A percentile compares a stretch with the other conserved stretches of the same genome.
Evolutionary conservation across 768 basidiomycete genomes (phyloP).

Genomic region (Serpula lacrymans): DNA sequence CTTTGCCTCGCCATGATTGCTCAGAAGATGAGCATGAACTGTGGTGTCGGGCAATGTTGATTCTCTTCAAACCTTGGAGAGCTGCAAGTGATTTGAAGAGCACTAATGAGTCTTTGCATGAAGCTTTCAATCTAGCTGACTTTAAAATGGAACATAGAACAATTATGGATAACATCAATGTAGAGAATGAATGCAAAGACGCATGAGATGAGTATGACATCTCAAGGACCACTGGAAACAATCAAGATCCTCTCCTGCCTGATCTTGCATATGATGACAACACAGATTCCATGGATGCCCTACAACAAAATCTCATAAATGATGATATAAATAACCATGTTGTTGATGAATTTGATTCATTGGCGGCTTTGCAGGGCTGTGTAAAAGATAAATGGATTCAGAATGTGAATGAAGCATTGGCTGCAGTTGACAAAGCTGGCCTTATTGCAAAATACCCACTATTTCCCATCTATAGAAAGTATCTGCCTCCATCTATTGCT

Average conservation of each 20-base stretch:
- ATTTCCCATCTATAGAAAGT: too few species aligned
- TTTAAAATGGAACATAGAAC: too few species aligned
- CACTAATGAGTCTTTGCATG: neutral
- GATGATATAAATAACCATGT: neutral
- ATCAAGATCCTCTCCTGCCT: too few species aligned
- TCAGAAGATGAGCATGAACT: slow-evolving; percentile 2
- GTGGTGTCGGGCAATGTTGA: neutral
- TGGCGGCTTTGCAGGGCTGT: too few species aligned
- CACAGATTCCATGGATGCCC: neutral
- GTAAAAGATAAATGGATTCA: too few species aligned
- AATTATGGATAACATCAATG: slow-evolving; percentile 7
- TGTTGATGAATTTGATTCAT: neutral
- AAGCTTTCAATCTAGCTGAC: neutral
- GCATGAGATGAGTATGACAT: neutral
- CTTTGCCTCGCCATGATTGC: slow-evolving; percentile 2
- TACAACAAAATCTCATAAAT: neutral
- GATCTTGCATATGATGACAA: too few species aligned
- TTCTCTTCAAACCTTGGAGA: slow-evolving; percentile 7
- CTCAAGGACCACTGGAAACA: too few species aligned
- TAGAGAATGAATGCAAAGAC: slow-evolving; percentile 10
- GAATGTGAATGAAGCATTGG: too few species aligned
- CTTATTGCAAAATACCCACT: too few species aligned
- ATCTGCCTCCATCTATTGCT: too few species aligned
- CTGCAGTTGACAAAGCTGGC: too few species aligned
- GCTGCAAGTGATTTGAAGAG: neutral